Evolutionary conservation across 2,329 filamentous ascomycete genomes (phyloP).

Genomic region (Aspergillus sp.): DNA sequence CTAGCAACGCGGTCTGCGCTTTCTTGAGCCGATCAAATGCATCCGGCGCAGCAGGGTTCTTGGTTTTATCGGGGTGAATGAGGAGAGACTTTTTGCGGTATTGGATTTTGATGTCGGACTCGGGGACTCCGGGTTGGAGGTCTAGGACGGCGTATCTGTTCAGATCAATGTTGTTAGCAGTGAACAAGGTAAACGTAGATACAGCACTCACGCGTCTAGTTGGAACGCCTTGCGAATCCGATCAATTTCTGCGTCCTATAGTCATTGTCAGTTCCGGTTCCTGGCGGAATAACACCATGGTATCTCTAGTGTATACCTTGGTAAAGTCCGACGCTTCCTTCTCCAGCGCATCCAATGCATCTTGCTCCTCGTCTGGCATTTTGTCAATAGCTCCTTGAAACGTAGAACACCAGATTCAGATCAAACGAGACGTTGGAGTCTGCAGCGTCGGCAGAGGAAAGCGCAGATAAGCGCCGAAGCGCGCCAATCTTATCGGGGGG

Average conservation of each 20-base stretch:
- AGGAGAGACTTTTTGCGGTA: slow-evolving; percentile 98
- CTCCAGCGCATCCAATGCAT: slow-evolving; percentile 74
- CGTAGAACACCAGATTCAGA: background rate
- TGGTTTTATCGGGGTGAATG: slow-evolving; percentile 97
- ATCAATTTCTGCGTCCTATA: slow-evolving; percentile 86
- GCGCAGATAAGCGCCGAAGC: slow-evolving; percentile 7
- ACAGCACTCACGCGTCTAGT: slow-evolving; percentile 56
- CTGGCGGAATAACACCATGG: slow-evolving; percentile 1
- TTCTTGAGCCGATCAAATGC: slow-evolving; percentile 96
- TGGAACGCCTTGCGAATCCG: slow-evolving; percentile 88
- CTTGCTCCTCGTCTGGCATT: slow-evolving; percentile 60
- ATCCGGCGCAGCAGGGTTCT: slow-evolving; percentile 82
- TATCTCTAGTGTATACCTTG: slow-evolving; percentile 52
- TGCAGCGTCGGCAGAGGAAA: background rate
- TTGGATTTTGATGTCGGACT: slow-evolving; percentile 87
- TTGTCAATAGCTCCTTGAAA: slow-evolving; percentile 1
- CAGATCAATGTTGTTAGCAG: slow-evolving; percentile 1
- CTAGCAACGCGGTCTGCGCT: slow-evolving; percentile 81
- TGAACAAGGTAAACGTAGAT: background rate
- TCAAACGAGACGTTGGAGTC: background rate
- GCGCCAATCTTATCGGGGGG: slow-evolving; percentile 23
- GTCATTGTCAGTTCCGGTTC: slow-evolving; percentile 12
- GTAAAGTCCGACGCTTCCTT: slow-evolving; percentile 83
- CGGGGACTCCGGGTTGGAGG: slow-evolving; percentile 87
- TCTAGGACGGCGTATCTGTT: slow-evolving; percentile 79